phyloP scores from a whole-genome alignment of 805 yeast genomes.

The Nakazawaea wyomingensis region DNA sequence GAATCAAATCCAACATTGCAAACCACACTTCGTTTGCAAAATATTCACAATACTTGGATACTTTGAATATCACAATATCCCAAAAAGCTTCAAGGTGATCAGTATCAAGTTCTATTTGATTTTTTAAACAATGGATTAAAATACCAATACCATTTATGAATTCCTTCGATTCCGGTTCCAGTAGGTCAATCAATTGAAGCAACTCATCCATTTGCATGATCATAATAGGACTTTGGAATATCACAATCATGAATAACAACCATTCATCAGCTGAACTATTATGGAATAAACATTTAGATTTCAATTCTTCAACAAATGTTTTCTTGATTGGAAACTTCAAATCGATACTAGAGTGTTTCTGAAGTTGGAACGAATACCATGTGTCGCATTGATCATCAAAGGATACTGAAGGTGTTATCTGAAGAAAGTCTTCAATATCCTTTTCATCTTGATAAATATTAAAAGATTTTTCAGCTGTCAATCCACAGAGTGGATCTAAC shows the following conservation, averaged over 20 bases:
- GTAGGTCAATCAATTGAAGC: neutral
- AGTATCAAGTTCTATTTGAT: neutral
- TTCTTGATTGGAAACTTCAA: neutral
- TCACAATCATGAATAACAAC: neutral
- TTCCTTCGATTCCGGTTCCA: neutral
- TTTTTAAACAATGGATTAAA: constrained; percentile 1
- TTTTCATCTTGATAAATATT: constrained; percentile 32
- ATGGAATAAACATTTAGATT: neutral
- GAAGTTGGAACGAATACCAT: constrained; percentile 6
- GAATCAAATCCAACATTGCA: constrained; percentile 6
- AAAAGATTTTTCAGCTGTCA: constrained; percentile 27
- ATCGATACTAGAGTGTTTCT: neutral
- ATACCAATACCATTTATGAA: constrained; percentile 1
- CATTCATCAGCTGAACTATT: neutral
- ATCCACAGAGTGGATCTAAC: constrained; percentile 36
- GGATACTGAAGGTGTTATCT: too few relatives aligned
- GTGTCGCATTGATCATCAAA: neutral
- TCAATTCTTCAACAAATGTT: neutral
- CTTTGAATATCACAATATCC: constrained; percentile 4
- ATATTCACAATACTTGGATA: neutral
- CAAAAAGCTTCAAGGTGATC: constrained; percentile 1
- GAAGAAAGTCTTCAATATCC: neutral
- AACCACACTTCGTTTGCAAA: constrained; percentile 10
- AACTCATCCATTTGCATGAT: neutral
- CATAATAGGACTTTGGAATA: neutral